Evolutionary conservation across 2,329 filamentous ascomycete species (phyloP), one percentile per base, ranked within the genome.

Genomic region (Stenocarpella maydis): DNA sequence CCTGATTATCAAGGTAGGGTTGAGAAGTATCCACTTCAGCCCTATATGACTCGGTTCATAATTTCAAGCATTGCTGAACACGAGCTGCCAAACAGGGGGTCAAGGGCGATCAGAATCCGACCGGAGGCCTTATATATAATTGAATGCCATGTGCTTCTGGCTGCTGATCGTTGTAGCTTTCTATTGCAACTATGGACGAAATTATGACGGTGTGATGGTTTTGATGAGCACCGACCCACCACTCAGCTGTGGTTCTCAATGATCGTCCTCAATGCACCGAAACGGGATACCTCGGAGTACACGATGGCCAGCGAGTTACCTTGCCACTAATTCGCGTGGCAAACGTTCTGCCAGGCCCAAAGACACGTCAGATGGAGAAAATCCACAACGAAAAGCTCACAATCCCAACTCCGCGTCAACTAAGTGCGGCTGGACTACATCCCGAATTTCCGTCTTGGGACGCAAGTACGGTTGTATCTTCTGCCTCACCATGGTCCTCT

Each of bases 401-500:
- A 63, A 24, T 24, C 49, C 58, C 43, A 49, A 24, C n/a, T 63
- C 28, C 6, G 4, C 43, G 8, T n/a, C 17, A 12, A 37, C 26
- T 5, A 28, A 24, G 19, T 3, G 28, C 28, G 28, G 28, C 28
- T 34, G 10, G 24, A 61, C 41, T 14, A 63, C n/a, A 34, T 63
- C 43, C 31, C n/a, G 26, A 12, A 63, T 49, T 15, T 63, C 77
- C 17, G 75, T 77, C 34, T 67, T 74, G 8, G 78, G 79, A 28
- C 71, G 54, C 2, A 79, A 69, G 47, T 75, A 74, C 1, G 78
- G 78, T 47, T 73, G 67, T 14, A 77, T 61, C 58, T 73, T 72
- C 12, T 72, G 54, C 7, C 79, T 74, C 4, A 64, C 17, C 55
- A 50, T 64, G 0, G 79, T 90, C 72, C 82, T 80, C 80, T 91